Percentiles rank a stretch among this genome's conserved stretches.
Evolutionary conservation across 345 rosid genomes (phyloP).

Genomic region (Raphanus sativus): DNA sequence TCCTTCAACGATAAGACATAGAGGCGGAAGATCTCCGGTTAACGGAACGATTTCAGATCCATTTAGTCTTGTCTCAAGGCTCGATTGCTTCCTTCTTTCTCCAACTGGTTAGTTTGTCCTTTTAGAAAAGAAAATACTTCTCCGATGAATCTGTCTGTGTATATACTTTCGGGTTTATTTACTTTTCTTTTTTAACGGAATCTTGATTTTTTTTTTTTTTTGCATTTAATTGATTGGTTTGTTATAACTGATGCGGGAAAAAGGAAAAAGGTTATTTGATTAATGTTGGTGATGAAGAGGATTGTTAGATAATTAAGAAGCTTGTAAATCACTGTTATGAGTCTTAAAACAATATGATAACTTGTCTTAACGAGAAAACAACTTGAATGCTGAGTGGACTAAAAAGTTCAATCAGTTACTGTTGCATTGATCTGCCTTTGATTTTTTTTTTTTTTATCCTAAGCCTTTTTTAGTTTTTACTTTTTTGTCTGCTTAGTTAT

Average conservation of each 20-base stretch:
- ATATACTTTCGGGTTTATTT: background rate
- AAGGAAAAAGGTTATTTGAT: background rate
- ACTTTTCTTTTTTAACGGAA: background rate
- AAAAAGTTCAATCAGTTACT: background rate
- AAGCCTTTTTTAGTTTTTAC: conserved; percentile 7
- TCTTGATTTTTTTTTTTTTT: background rate
- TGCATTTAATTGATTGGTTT: background rate
- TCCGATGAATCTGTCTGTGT: conserved; percentile 6
- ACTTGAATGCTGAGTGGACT: background rate
- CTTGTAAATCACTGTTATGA: background rate
- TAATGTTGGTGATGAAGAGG: background rate
- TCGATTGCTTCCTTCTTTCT: conserved; percentile 1
- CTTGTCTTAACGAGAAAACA: conserved; percentile 16
- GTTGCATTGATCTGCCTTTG: conserved; percentile 13
- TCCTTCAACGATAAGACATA: conserved; percentile 16
- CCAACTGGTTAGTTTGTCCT: conserved; percentile 23
- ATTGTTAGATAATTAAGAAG: background rate
- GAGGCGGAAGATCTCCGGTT: conserved; percentile 10
- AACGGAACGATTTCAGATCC: conserved; percentile 2
- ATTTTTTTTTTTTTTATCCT: background rate
- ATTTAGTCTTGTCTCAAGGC: background rate
- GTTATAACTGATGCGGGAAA: conserved; percentile 23
- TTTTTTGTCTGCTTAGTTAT: background rate
- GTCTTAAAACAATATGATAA: background rate
- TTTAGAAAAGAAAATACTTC: background rate